A percentile compares a stretch with the other conserved stretches of the same genome.
Evolutionary conservation across 441 rosid species (phyloP).

Genomic region (Erysimum cheiri): DNA sequence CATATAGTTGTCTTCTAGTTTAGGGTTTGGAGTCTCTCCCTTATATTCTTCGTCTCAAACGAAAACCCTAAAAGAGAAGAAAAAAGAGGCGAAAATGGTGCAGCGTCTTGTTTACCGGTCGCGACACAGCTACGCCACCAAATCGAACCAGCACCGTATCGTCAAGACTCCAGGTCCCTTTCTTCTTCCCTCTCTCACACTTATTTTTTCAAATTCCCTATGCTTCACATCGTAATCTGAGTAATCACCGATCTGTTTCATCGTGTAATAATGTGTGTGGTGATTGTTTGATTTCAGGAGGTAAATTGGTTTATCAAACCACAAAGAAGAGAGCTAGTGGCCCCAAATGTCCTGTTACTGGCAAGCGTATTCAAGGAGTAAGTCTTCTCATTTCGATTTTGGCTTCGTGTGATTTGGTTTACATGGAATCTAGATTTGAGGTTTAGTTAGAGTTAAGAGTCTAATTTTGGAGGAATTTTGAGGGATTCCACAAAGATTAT

Average conservation of each 20-base stretch:
- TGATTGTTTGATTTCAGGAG: slow-evolving; percentile 52
- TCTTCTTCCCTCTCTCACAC: too few species aligned
- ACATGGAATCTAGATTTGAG: neutral
- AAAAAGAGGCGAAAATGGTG: slow-evolving; percentile 61
- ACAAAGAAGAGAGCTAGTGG: slow-evolving; percentile 91
- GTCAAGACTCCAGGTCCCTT: slow-evolving; percentile 86
- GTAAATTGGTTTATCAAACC: slow-evolving; percentile 81
- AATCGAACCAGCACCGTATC: slow-evolving; percentile 82
- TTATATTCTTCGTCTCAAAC: slow-evolving; percentile 7
- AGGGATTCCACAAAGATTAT: neutral
- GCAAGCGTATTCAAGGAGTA: slow-evolving; percentile 91
- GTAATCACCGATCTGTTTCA: neutral
- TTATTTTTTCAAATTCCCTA: too few species aligned
- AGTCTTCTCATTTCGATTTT: slow-evolving; percentile 30
- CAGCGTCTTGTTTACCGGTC: slow-evolving; percentile 83
- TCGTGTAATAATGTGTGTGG: neutral
- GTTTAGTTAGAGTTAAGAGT: neutral
- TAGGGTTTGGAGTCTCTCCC: slow-evolving; percentile 19
- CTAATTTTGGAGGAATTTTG: neutral
- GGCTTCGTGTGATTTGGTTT: neutral
- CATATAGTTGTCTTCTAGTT: neutral
- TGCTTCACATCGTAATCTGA: neutral
- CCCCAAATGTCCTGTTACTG: slow-evolving; percentile 84
- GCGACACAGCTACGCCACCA: slow-evolving; percentile 92
- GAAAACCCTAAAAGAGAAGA: slow-evolving; percentile 29